phyloP scores from a whole-genome alignment of 495 filamentous ascomycete genomes.

The Xylaria telfairii region DNA sequence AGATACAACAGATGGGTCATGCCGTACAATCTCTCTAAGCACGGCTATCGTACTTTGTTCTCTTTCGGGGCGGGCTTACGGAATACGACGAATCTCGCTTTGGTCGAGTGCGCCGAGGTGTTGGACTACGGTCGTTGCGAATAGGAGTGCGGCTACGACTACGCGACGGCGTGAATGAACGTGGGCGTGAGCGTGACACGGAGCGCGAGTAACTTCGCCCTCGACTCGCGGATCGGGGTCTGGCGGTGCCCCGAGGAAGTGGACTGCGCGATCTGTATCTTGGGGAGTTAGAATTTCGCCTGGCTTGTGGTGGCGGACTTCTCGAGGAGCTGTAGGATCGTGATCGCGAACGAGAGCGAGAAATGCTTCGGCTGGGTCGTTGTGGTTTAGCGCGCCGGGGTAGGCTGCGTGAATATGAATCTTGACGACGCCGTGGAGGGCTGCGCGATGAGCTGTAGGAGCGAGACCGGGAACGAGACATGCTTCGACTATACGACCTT shows the following conservation, averaged over 20 bases:
- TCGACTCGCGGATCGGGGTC: conserved; percentile 33
- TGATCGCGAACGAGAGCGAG: conserved; percentile 30
- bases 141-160: conserved; percentile 33
- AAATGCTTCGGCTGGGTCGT: conserved; percentile 22
- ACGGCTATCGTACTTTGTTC: conserved; percentile 17
- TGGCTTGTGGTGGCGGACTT: conserved; percentile 31
- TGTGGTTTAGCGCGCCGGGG: conserved; percentile 17
- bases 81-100: conserved; percentile 38
- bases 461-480: conserved; percentile 46
- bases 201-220: conserved; percentile 29
- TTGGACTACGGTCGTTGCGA: conserved; percentile 36
- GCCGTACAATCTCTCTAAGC: background rate
- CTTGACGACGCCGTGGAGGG: conserved; percentile 22
- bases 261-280: conserved; percentile 27
- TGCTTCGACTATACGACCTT: conserved; percentile 49
- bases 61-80: conserved; percentile 37
- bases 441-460: conserved; percentile 33
- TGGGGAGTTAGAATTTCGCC: conserved; percentile 22
- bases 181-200: conserved; percentile 20
- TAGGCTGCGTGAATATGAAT: conserved; percentile 23
- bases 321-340: conserved; percentile 21
- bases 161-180: conserved; percentile 34
- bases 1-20: background rate
- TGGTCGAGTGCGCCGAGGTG: conserved; percentile 35
- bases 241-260: conserved; percentile 27